Evolutionary conservation across 2,329 filamentous ascomycete species (phyloP), one percentile per base, ranked within the genome.

Genomic region (Colletotrichum destructivum): DNA sequence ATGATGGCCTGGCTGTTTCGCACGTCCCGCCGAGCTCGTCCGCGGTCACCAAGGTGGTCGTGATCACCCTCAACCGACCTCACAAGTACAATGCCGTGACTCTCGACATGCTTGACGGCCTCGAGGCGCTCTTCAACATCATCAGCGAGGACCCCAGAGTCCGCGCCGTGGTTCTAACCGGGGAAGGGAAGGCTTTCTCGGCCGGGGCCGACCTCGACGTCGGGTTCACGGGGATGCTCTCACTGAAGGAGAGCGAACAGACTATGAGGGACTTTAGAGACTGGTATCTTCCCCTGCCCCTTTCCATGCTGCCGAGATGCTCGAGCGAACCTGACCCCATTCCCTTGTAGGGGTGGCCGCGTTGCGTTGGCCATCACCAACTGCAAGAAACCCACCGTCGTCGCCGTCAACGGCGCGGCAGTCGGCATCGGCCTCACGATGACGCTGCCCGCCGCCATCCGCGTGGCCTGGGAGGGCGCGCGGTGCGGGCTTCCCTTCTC

Each of bases 401-500:
- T 84, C 0, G 89, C 89, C 5, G 82, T 91, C 71, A 89, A 91
- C 77, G 89, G 89, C 16, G 83, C 84, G 49, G 88, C 88, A 16
- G 89, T 90, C 2, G 89, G 89, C 57, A 84, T 91, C 3, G 89
- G 89, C 23, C 87, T 91, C 74, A 91, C 89, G 42, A 88, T 90
- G 86, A 89, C 88, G 40, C 83, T 91, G 5, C 84, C 89, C 2
- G 87, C 86, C 66, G 84, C 83, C 54, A 84, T 88, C 61, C 83
- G 87, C 62, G 77, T 92, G 73, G 89, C 84, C 54, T 89, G 88
- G 75, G 79, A 82, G 55, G 81, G 83, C 12, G 90, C 91, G 4
- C 92, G 92, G 77, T 88, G 94, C 74, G 93, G 92, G 62, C 93
- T 94, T 78, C 92, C 94, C 13, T 95, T 95, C 80, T 86, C 88